Evolutionary conservation across 495 filamentous ascomycete genomes (phyloP), one percentile per base, ranked within the genome.

Genomic region (Trichoderma erinaceum): DNA sequence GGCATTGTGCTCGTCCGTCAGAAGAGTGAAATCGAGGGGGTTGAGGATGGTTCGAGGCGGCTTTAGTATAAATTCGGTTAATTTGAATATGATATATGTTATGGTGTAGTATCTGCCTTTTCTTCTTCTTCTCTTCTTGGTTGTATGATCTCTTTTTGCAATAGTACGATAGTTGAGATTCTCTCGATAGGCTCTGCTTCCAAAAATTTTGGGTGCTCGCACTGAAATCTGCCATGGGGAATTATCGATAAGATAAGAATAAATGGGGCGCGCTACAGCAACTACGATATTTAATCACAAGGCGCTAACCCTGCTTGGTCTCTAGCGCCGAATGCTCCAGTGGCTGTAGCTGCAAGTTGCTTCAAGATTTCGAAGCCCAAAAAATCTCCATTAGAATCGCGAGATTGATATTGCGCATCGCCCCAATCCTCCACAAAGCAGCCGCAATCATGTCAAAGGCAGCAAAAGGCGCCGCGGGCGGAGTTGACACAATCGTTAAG

Each of bases 401-500:
- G 56, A 61, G 56, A 61, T 10, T 25, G 48, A 61, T 61, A 27
- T 32, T 61, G 25, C 56, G 56, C 56, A 29, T 32, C 56, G 48
- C 65, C 41, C 16, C 2, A 32, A 66, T 18, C 41, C 21, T 44
- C 65, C 21, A 21, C 43, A 52, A 48, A 21, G 41, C 48, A 29
- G 13, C 66, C 2, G 16, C 66, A 44, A 85, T 71, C 68, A 98
- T 98, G 95, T 93, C 95, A 52, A 90, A 88, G 73, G 86, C 83
- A 77, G 86, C 83, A 77, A 84, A 82, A 63, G 77, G 88, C 66
- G 84, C 86, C 71, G 87, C 83, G 70, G 69, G 68, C 41, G 77
- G 72, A 15, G 72, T 75, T 56, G 92, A 97, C 75, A 88, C 92
- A 79, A 88, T 98, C 50, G 93, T 99, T 76, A 99, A 97, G 82